A percentile compares a stretch with the other conserved stretches of the same genome.
These are phyloP conservation scores for Sporothrix euskadiensis DNA, from an alignment of 2,329 filamentous ascomycete genomes.

Conservation along the genomic window DNA sequence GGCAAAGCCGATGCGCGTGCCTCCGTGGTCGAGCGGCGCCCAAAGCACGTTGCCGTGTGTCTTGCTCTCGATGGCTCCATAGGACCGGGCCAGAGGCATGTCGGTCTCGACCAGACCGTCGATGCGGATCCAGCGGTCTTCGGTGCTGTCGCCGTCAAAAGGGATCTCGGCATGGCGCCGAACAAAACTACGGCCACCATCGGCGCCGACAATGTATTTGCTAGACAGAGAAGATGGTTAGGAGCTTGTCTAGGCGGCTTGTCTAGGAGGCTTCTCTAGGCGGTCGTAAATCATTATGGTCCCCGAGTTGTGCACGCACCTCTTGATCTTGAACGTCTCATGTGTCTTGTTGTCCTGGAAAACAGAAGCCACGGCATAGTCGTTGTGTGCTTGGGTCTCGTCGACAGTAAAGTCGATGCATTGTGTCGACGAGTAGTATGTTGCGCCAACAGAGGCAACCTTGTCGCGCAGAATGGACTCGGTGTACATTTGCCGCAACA, in stretches of 20 bases:
- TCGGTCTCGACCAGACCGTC: slow-evolving; percentile 53
- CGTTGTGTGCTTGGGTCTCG: slow-evolving; percentile 79
- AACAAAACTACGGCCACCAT: slow-evolving; percentile 54
- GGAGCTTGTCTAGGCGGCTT: background rate
- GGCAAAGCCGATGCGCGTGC: slow-evolving; percentile 55
- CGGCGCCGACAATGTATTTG: slow-evolving; percentile 53
- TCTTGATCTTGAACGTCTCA: slow-evolving; percentile 67
- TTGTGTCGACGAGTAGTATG: slow-evolving; percentile 41
- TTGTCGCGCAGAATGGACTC: slow-evolving; percentile 54
- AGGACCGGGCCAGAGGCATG: slow-evolving; percentile 49
- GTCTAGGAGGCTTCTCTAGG: background rate
- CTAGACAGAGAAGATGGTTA: slow-evolving; percentile 31
- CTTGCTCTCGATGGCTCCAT: slow-evolving; percentile 50
- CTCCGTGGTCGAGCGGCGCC: slow-evolving; percentile 55
- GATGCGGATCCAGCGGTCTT: slow-evolving; percentile 56
- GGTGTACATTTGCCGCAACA: slow-evolving; percentile 56
- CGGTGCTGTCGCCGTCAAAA: slow-evolving; percentile 51
- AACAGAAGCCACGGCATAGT: slow-evolving; percentile 84
- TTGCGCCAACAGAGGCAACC: slow-evolving; percentile 41
- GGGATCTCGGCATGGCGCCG: slow-evolving; percentile 48
- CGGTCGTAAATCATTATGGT: too few relatives aligned
- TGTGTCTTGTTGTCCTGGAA: slow-evolving; percentile 77
- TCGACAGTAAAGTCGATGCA: slow-evolving; percentile 44
- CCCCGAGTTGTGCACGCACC: background rate
- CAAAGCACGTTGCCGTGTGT: slow-evolving; percentile 58